Conservation (phyloP, 2,329 filamentous ascomycete species). For the Tolypocladium ophioglossoides region DNA sequence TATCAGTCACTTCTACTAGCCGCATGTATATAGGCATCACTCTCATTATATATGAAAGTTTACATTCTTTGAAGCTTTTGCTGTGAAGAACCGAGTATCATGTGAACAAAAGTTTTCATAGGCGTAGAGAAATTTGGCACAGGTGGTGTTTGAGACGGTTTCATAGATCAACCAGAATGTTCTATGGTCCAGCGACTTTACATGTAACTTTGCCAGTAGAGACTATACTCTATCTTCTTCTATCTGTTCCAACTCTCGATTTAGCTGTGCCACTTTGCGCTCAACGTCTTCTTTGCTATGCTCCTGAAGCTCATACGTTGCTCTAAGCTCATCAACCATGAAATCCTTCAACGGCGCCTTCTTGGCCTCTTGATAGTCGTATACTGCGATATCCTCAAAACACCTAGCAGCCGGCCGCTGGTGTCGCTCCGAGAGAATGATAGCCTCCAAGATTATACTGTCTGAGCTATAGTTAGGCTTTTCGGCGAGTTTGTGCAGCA, state of each 20-base stretch:
- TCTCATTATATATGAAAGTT: background rate
- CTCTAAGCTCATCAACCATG: slow-evolving; percentile 26
- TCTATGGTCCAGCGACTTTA: background rate
- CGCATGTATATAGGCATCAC: slow-evolving; percentile 1
- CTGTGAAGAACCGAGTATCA: background rate
- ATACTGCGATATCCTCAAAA: slow-evolving; percentile 39
- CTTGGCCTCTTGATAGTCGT: slow-evolving; percentile 20
- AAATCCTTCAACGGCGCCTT: slow-evolving; percentile 29
- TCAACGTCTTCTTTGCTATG: slow-evolving; percentile 8
- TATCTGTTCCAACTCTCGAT: slow-evolving; percentile 1
- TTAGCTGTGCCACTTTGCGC: slow-evolving; percentile 7
- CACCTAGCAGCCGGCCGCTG: slow-evolving; percentile 63
- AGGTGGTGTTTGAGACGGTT: background rate
- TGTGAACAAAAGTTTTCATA: background rate
- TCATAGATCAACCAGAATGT: background rate
- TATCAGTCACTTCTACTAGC: slow-evolving; percentile 3
- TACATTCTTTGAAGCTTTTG: background rate
- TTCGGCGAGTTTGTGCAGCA: slow-evolving; percentile 65
- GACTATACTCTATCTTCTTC: slow-evolving; percentile 1
- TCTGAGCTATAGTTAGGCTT: slow-evolving; percentile 30
- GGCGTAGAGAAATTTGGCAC: background rate
- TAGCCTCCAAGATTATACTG: slow-evolving; percentile 47
- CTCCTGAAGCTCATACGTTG: slow-evolving; percentile 24
- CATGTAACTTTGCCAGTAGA: background rate
- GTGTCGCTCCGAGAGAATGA: slow-evolving; percentile 67